Evolutionary conservation across 2,329 filamentous ascomycete species (phyloP), one percentile per base, ranked within the genome.

Genomic region (Teratosphaeria nubilosa): DNA sequence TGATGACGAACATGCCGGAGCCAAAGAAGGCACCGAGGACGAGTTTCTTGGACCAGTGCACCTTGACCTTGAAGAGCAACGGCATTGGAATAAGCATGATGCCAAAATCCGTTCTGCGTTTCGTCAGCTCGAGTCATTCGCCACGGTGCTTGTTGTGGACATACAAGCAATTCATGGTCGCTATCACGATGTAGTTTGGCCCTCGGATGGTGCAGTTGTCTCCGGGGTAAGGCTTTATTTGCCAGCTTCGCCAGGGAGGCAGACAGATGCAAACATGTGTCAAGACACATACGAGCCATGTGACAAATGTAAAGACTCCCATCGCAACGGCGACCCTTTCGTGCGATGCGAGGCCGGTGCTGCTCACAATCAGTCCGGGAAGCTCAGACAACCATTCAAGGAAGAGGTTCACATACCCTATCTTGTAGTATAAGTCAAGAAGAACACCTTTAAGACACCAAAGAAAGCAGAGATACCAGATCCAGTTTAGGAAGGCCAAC

Each of bases 81-180:
- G 82, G 82, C 61, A 85, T 74, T 1, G 82, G 81, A 22, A 86
- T 78, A 3, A 76, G 65, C 30, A 86, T 78, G 66, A 86, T 84
- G 72, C 82, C 76, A 2, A 84, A 41, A 62, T 86, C 83, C 27
- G 81, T 83, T 2, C 51, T 53, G 30, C 24, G n/a, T 10, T 20
- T 48, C 6, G 41, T 48, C 41, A 48, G 41, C 41, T 20, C 41
- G n/a, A 6, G 16, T 16, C 3, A 5, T 20, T 4, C 41, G 4
- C 41, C 41, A 9, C n/a, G 2, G 2, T n/a, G 16, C 7, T 48
- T 5, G n/a, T 1, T 1, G 6, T 20, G n/a, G 24, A 52, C 51
- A 30, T 53, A 53, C 51, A 79, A 78, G 54, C 85, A 79, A 63
- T 86, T 86, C 66, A 86, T 78, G 3, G 77, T 74, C 1, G 80